These are phyloP conservation scores for Aegilops bicornis DNA, from an alignment of 176 grass and related monocot genomes.

Conservation along the genomic window DNA sequence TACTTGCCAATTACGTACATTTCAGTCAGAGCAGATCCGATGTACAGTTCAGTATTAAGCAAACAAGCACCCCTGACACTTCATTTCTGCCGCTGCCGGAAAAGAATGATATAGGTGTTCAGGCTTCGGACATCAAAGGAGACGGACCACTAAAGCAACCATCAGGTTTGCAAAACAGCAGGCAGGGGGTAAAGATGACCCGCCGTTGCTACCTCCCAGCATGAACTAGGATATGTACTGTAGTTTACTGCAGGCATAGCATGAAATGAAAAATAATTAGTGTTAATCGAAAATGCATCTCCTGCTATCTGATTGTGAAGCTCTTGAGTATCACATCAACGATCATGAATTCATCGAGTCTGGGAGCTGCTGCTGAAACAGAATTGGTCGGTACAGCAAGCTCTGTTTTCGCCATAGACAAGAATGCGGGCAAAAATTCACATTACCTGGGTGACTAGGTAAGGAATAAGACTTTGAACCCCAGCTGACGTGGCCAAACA, in stretches of 20 bases:
- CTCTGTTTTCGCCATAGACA: not conserved
- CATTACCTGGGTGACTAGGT: not conserved
- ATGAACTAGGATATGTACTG: not conserved
- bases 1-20: not conserved
- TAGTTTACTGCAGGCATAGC: not conserved
- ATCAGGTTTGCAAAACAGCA: not conserved
- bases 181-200: slow-evolving; percentile 1
- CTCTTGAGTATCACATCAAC: not conserved
- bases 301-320: not conserved
- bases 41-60: too few species aligned
- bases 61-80: too few species aligned
- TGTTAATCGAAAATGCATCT: not conserved
- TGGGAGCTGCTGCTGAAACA: not conserved
- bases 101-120: not conserved
- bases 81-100: too few species aligned
- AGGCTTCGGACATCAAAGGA: slow-evolving; percentile 26
- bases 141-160: not conserved
- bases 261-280: not conserved
- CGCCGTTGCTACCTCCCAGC: not conserved
- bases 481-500: not conserved
- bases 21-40: too few species aligned
- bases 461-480: not conserved
- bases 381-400: not conserved
- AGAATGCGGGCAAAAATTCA: not conserved
- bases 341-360: slow-evolving; percentile 11